Evolutionary conservation across 23 red algal species (phyloP).

Genomic region (Gracilaria caudata): DNA sequence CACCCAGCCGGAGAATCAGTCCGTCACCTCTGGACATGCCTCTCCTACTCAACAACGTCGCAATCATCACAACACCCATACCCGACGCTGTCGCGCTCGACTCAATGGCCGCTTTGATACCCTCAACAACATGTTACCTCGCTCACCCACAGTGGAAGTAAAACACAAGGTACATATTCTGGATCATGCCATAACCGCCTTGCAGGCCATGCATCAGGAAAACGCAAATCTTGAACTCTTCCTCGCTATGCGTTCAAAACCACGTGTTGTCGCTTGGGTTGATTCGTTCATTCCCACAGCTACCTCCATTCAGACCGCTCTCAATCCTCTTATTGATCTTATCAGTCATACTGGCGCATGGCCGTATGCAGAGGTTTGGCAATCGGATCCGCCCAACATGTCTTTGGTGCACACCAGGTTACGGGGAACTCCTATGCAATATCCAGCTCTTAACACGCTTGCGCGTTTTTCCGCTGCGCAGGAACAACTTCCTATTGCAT

Average conservation of each 20-base stretch:
- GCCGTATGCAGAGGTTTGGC: conserved; percentile 50
- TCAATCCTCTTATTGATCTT: conserved; percentile 29
- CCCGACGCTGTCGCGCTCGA: conserved; percentile 54
- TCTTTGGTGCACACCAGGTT: neutral
- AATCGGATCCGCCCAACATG: conserved; percentile 7
- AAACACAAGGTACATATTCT: conserved; percentile 70
- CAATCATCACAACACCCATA: conserved; percentile 74
- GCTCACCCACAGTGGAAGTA: conserved; percentile 35
- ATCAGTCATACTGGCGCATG: conserved; percentile 29
- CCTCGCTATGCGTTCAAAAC: conserved; percentile 43
- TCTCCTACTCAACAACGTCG: conserved; percentile 63
- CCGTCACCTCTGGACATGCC: conserved; percentile 18
- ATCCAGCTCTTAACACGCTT: conserved; percentile 27
- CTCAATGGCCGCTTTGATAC: conserved; percentile 67
- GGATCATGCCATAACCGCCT: conserved; percentile 38
- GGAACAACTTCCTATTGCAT: neutral
- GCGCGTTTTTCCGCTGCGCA: conserved; percentile 4
- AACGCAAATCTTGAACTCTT: conserved; percentile 42
- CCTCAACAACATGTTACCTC: conserved; percentile 56
- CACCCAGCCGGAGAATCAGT: conserved; percentile 9
- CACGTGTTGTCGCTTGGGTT: conserved; percentile 11
- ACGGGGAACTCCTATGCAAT: conserved; percentile 18
- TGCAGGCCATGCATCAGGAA: conserved; percentile 24
- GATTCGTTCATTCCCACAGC: conserved; percentile 30
- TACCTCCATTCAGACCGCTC: neutral